Percentiles rank a stretch among this genome's conserved stretches.
These are phyloP conservation scores for Colletotrichum phormii DNA, from an alignment of 2,329 filamentous ascomycete species.

Conservation along the genomic window DNA sequence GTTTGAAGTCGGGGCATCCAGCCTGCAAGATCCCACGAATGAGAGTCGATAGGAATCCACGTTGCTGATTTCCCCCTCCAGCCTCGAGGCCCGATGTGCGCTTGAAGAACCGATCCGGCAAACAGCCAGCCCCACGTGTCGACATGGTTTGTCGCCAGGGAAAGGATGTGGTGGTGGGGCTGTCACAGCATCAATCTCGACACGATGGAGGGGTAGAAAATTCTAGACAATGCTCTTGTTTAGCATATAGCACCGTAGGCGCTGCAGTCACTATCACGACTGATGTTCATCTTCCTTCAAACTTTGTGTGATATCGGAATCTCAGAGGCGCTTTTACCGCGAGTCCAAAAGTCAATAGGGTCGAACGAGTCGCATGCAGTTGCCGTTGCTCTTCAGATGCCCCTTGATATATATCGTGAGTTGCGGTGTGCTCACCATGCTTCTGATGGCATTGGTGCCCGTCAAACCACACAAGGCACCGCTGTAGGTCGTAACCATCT, in stretches of 20 bases:
- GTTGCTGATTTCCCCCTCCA: conserved; percentile 8
- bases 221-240: conserved; percentile 30
- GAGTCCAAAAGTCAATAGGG: background rate
- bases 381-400: conserved; percentile 19
- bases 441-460: background rate
- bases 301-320: background rate
- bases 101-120: conserved; percentile 16
- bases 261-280: background rate
- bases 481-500: conserved; percentile 23
- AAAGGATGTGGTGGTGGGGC: conserved; percentile 3
- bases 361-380: conserved; percentile 9
- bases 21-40: conserved; percentile 11
- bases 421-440: background rate
- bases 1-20: background rate
- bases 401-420: conserved; percentile 28
- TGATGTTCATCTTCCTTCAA: background rate
- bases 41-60: background rate
- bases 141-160: conserved; percentile 29
- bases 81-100: conserved; percentile 3
- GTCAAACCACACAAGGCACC: conserved; percentile 1
- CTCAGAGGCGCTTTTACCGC: conserved; percentile 19
- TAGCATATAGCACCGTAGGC: background rate
- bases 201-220: conserved; percentile 25
- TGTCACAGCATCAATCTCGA: conserved; percentile 6
- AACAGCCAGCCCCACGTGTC: conserved; percentile 26